phyloP scores from a whole-genome alignment of 148 eudicot species.

The Euryodendron excelsum region DNA sequence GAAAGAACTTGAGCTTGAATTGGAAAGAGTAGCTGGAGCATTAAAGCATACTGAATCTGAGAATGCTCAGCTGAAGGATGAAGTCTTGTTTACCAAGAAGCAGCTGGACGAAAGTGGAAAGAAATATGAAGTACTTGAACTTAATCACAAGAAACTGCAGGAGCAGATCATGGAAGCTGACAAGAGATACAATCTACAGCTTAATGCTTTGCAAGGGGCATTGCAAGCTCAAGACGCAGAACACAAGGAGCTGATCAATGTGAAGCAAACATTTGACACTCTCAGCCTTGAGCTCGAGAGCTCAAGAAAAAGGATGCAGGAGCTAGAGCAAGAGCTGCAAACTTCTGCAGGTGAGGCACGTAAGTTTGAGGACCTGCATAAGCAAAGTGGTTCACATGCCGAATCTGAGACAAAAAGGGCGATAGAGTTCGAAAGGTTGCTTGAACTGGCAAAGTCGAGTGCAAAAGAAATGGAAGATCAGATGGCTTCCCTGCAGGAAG shows the following conservation, averaged over 20 bases:
- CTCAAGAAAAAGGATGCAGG: slow-evolving; percentile 70
- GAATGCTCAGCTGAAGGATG: slow-evolving; percentile 53
- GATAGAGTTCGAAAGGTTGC: slow-evolving; percentile 49
- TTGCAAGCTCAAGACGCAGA: slow-evolving; percentile 65
- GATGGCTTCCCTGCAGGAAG: slow-evolving; percentile 48
- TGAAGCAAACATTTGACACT: slow-evolving; percentile 67
- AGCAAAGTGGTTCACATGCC: slow-evolving; percentile 50
- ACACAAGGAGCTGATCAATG: slow-evolving; percentile 56
- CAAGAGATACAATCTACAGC: slow-evolving; percentile 49
- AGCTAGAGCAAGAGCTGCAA: slow-evolving; percentile 61
- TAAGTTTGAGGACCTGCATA: slow-evolving; percentile 64
- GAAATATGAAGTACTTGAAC: slow-evolving; percentile 56
- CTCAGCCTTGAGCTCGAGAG: slow-evolving; percentile 65
- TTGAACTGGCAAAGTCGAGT: slow-evolving; percentile 41
- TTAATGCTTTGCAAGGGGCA: slow-evolving; percentile 58
- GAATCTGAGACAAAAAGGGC: slow-evolving; percentile 57
- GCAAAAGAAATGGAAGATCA: slow-evolving; percentile 59
- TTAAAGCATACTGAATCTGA: slow-evolving; percentile 65
- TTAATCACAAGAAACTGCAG: slow-evolving; percentile 55
- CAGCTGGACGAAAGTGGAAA: slow-evolving; percentile 52
- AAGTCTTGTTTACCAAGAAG: slow-evolving; percentile 41
- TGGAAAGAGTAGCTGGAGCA: slow-evolving; percentile 45
- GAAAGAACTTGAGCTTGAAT: slow-evolving; percentile 69
- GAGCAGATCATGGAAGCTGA: slow-evolving; percentile 53
- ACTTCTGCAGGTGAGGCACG: slow-evolving; percentile 41